These are phyloP conservation scores for Cerrena zonata DNA, from an alignment of 1,284 basidiomycete genomes.

Conservation along the genomic window DNA sequence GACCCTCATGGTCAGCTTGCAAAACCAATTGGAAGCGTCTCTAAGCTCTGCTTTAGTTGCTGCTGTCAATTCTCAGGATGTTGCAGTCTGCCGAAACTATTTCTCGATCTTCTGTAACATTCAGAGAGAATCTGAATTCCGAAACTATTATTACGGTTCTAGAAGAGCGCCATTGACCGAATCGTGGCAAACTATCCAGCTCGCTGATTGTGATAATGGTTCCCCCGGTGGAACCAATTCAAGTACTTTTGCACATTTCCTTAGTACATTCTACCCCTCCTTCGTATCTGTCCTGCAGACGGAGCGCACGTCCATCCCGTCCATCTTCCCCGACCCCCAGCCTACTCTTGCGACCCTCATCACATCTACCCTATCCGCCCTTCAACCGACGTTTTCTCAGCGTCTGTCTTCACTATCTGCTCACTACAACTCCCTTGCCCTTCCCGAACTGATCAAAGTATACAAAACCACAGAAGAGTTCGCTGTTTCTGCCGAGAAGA, in stretches of 20 bases:
- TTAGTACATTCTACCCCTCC: slow-evolving; percentile 68
- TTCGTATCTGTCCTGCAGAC: slow-evolving; percentile 62
- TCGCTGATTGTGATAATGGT: slow-evolving; percentile 43
- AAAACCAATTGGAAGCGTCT: slow-evolving; percentile 88
- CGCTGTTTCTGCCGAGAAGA: slow-evolving; percentile 61
- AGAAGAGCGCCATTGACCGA: slow-evolving; percentile 59
- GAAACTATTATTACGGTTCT: slow-evolving; percentile 87
- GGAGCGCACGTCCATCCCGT: slow-evolving; percentile 70
- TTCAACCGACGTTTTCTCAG: slow-evolving; percentile 76
- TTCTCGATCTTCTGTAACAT: slow-evolving; percentile 85
- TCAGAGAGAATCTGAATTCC: slow-evolving; percentile 83
- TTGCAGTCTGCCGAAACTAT: slow-evolving; percentile 67
- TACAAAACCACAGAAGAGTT: slow-evolving; percentile 79
- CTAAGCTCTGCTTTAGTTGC: slow-evolving; percentile 81
- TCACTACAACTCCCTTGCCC: slow-evolving; percentile 53
- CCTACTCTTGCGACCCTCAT: slow-evolving; percentile 74
- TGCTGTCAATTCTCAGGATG: slow-evolving; percentile 73
- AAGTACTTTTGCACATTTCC: slow-evolving; percentile 54
- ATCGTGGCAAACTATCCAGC: slow-evolving; percentile 57
- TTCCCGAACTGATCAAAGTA: slow-evolving; percentile 65
- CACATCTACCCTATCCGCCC: slow-evolving; percentile 68
- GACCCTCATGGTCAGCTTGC: slow-evolving; percentile 79
- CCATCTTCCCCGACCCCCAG: slow-evolving; percentile 77
- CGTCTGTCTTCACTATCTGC: slow-evolving; percentile 65
- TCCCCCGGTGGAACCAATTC: slow-evolving; percentile 22